These are phyloP conservation scores for Moesziomyces parantarcticus DNA, from an alignment of 1,284 basidiomycete species.

Conservation along the genomic window DNA sequence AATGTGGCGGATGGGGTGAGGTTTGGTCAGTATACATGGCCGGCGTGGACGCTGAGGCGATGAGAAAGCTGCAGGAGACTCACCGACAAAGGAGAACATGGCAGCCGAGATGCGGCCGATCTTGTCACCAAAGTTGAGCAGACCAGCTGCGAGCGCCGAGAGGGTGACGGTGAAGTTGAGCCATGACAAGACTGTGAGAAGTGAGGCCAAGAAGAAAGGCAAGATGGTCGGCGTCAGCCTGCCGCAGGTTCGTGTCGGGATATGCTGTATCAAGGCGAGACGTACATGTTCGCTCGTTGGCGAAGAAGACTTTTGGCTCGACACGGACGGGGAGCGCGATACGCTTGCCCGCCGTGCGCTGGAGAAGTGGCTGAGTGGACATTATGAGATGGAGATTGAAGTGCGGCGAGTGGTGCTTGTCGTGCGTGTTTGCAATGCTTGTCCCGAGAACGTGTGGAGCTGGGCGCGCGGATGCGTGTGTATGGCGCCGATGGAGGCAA, in stretches of 20 bases:
- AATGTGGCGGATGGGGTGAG: not conserved
- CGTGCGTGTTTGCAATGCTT: not conserved
- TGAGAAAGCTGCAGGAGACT: constrained; percentile 64
- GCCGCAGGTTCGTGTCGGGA: constrained; percentile 1
- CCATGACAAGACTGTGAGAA: constrained; percentile 65
- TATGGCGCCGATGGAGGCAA: too few relatives aligned
- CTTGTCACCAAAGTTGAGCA: constrained; percentile 68
- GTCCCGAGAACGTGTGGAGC: not conserved
- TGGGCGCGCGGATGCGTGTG: not conserved
- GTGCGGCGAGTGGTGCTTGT: too few relatives aligned
- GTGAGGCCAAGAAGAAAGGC: not conserved
- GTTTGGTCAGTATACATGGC: not conserved
- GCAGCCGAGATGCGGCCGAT: constrained; percentile 90
- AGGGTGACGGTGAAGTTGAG: constrained; percentile 68
- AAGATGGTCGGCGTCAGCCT: constrained; percentile 1
- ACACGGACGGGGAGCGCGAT: constrained; percentile 67
- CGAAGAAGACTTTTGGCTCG: constrained; percentile 68
- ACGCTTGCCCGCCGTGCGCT: constrained; percentile 79
- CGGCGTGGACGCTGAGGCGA: not conserved
- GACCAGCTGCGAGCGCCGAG: constrained; percentile 65
- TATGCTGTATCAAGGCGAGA: constrained; percentile 4
- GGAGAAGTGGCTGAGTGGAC: constrained; percentile 97
- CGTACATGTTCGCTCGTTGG: constrained; percentile 67
- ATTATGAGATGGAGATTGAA: constrained; percentile 70
- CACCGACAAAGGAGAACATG: constrained; percentile 90